phyloP scores from a whole-genome alignment of 106 monocot species.

The Agapanthus africanus region DNA sequence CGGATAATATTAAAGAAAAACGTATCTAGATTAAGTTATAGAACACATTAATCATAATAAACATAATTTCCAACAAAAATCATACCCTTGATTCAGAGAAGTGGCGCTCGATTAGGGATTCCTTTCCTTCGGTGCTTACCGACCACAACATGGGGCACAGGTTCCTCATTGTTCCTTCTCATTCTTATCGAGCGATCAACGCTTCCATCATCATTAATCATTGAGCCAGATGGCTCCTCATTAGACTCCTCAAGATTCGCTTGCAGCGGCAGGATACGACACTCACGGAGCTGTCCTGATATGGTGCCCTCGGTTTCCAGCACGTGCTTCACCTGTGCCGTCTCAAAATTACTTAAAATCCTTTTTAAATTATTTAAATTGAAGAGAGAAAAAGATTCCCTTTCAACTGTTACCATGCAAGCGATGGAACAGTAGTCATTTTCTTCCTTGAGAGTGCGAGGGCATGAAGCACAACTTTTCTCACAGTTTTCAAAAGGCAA shows the following conservation, averaged over 20 bases:
- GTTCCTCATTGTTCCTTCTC: background rate
- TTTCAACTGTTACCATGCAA: constrained; percentile 7
- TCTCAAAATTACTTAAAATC: background rate
- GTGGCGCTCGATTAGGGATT: constrained; percentile 4
- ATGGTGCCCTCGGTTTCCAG: constrained; percentile 7
- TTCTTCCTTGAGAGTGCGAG: constrained; percentile 1
- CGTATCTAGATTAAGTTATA: too few relatives aligned
- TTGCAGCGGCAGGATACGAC: background rate
- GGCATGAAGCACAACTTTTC: background rate
- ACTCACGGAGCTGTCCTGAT: background rate
- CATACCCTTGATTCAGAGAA: constrained; percentile 8
- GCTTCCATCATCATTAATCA: background rate
- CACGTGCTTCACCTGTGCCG: constrained; percentile 4
- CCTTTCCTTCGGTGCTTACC: background rate
- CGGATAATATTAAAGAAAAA: too few relatives aligned
- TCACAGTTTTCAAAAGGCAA: background rate
- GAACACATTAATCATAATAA: too few relatives aligned
- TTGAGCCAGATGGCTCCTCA: constrained; percentile 1
- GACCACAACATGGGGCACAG: background rate
- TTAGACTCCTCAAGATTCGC: background rate
- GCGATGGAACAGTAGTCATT: background rate
- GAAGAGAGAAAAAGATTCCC: background rate
- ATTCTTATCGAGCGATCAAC: background rate
- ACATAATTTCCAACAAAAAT: too few relatives aligned
- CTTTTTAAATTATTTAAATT: background rate